Percentiles rank a stretch among this genome's conserved stretches.
These are phyloP conservation scores for Ulvella scutata DNA, from an alignment of 139 green algal genomes.

Conservation along the genomic window DNA sequence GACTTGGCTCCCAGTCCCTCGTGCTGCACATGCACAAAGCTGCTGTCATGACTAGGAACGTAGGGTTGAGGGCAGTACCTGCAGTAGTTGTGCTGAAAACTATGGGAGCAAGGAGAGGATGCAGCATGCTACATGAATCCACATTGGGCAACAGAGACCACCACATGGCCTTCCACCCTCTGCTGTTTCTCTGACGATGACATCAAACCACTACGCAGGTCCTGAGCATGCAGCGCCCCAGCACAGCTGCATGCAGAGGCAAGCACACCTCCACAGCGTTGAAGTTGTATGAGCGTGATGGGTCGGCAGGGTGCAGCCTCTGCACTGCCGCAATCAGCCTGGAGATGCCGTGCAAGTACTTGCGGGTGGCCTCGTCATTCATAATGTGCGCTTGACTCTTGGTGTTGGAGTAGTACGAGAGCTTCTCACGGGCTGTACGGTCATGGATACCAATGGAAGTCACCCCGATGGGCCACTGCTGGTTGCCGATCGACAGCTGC, in stretches of 20 bases:
- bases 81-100: too few species aligned
- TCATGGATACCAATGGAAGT: constrained; percentile 86
- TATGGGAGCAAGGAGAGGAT: too few species aligned
- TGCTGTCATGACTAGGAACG: background rate
- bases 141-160: too few species aligned
- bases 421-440: constrained; percentile 90
- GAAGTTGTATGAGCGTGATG: constrained; percentile 70
- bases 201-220: too few species aligned
- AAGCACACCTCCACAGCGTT: constrained; percentile 20
- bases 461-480: constrained; percentile 75
- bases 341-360: constrained; percentile 84
- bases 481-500: constrained; percentile 83
- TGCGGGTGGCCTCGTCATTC: constrained; percentile 97
- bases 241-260: too few species aligned
- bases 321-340: constrained; percentile 75
- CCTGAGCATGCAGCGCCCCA: too few species aligned
- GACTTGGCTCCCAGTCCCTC: constrained; percentile 3
- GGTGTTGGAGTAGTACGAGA: constrained; percentile 50
- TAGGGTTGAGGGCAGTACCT: too few species aligned
- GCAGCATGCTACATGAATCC: too few species aligned
- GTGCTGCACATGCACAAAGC: background rate
- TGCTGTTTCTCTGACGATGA: too few species aligned
- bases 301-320: constrained; percentile 67
- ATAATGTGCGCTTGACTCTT: constrained; percentile 87
- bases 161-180: too few species aligned